These are phyloP conservation scores for Peronospora destructor DNA, from an alignment of 352 stramenopile genomes.

Conservation along the genomic window DNA sequence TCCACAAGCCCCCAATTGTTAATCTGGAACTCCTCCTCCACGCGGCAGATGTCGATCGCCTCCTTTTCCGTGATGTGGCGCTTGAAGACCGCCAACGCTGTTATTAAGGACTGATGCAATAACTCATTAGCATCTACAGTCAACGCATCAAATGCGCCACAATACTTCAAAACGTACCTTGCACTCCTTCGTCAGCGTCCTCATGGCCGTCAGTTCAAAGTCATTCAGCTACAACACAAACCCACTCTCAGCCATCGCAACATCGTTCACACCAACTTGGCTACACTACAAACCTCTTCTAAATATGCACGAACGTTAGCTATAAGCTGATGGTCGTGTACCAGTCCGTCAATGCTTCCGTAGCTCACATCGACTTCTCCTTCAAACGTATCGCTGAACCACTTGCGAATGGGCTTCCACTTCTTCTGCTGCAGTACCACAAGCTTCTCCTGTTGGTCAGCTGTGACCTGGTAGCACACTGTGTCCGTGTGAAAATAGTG, in stretches of 20 bases:
- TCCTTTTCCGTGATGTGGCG: slow-evolving; percentile 81
- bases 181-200: slow-evolving; percentile 77
- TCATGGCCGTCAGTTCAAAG: slow-evolving; percentile 73
- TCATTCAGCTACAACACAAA: slow-evolving; percentile 39
- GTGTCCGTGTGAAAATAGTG: slow-evolving; percentile 85
- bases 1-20: slow-evolving; percentile 83
- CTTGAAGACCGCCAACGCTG: slow-evolving; percentile 72
- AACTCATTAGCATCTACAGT: not conserved
- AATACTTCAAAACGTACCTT: slow-evolving; percentile 40
- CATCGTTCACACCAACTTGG: not conserved
- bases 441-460: slow-evolving; percentile 79
- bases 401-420: slow-evolving; percentile 78
- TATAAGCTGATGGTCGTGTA: slow-evolving; percentile 56
- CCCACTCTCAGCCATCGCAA: not conserved
- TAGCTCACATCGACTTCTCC: slow-evolving; percentile 80
- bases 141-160: not conserved
- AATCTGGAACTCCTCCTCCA: slow-evolving; percentile 88
- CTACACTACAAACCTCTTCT: slow-evolving; percentile 34
- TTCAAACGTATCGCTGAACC: slow-evolving; percentile 65
- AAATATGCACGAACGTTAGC: slow-evolving; percentile 55
- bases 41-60: slow-evolving; percentile 72
- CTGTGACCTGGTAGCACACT: slow-evolving; percentile 83
- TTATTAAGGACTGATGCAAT: slow-evolving; percentile 62
- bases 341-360: slow-evolving; percentile 59
- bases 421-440: slow-evolving; percentile 75